These are phyloP conservation scores for Beauveria pseudobassiana DNA, from an alignment of 2,329 filamentous ascomycete genomes.

Conservation along the genomic window DNA sequence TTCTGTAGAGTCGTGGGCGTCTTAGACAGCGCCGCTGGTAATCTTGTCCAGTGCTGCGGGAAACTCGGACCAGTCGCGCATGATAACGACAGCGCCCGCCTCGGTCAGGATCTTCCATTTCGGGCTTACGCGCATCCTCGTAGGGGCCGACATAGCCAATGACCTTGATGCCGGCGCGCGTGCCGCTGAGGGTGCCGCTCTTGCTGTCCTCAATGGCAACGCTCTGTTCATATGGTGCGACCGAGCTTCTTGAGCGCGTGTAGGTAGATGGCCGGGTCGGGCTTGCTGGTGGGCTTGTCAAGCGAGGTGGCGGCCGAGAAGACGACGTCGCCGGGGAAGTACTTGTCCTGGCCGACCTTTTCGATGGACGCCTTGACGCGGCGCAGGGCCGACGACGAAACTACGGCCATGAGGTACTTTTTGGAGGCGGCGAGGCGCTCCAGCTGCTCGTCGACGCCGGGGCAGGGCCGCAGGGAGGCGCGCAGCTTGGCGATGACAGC, in stretches of 20 bases:
- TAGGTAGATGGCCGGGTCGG: slow-evolving; percentile 82
- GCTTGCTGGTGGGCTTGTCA: slow-evolving; percentile 76
- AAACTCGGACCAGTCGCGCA: slow-evolving; percentile 53
- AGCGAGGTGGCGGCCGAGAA: slow-evolving; percentile 79
- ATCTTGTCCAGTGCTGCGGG: slow-evolving; percentile 38
- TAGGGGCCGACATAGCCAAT: slow-evolving; percentile 85
- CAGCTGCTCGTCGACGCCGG: slow-evolving; percentile 60
- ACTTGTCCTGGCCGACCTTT: slow-evolving; percentile 72
- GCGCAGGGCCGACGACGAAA: slow-evolving; percentile 71
- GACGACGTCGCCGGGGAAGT: slow-evolving; percentile 66
- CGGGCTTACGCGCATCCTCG: slow-evolving; percentile 48
- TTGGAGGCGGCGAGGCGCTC: slow-evolving; percentile 51
- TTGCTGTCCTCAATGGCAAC: slow-evolving; percentile 85
- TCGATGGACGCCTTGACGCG: slow-evolving; percentile 71
- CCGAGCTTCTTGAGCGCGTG: slow-evolving; percentile 67
- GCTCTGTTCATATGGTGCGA: slow-evolving; percentile 61
- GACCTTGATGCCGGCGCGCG: slow-evolving; percentile 69
- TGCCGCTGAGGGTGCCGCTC: slow-evolving; percentile 68
- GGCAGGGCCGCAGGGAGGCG: slow-evolving; percentile 59
- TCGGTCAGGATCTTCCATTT: slow-evolving; percentile 58
- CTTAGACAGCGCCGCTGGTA: slow-evolving; percentile 30
- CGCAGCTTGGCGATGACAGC: slow-evolving; percentile 76
- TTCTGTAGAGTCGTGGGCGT: background rate
- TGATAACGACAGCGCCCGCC: slow-evolving; percentile 56
- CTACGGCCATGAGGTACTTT: slow-evolving; percentile 70